Conservation (phyloP, 148 eudicot genomes). For the Persicaria tinctoria region DNA sequence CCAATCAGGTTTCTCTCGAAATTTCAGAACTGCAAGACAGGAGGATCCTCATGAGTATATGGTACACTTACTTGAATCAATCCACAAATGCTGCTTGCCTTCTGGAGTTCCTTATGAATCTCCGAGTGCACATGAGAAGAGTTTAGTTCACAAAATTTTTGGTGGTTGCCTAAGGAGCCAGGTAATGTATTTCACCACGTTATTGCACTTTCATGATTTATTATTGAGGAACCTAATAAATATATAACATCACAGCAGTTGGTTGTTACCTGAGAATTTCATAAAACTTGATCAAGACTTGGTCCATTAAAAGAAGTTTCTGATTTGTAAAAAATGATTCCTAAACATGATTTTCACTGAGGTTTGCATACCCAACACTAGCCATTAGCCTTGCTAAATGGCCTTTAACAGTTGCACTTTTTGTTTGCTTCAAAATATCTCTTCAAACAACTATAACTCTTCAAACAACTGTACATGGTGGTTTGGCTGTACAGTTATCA, state of each 20-base stretch:
- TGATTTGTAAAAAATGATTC: background rate
- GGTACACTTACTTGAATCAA: slow-evolving; percentile 88
- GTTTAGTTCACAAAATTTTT: slow-evolving; percentile 89
- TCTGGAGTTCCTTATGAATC: slow-evolving; percentile 86
- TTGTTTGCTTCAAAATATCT: no score
- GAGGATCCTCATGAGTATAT: slow-evolving; percentile 99
- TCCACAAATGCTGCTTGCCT: slow-evolving; percentile 94
- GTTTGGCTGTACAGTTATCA: no score
- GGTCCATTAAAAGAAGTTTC: background rate
- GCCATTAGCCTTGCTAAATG: no score
- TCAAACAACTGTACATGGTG: no score
- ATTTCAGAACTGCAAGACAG: slow-evolving; percentile 73
- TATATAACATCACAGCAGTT: background rate
- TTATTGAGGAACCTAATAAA: background rate
- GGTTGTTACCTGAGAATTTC: background rate
- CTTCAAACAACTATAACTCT: no score
- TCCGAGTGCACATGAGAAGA: slow-evolving; percentile 80
- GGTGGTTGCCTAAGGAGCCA: slow-evolving; percentile 91
- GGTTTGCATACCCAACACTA: no score
- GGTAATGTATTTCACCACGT: slow-evolving; percentile 24
- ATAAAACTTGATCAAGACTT: background rate
- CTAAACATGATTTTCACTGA: background rate
- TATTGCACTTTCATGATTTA: background rate
- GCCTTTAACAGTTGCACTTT: no score
- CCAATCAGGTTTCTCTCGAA: slow-evolving; percentile 68